phyloP scores from a whole-genome alignment of 2,329 filamentous ascomycete species.

The Aspergillus arachidicola region DNA sequence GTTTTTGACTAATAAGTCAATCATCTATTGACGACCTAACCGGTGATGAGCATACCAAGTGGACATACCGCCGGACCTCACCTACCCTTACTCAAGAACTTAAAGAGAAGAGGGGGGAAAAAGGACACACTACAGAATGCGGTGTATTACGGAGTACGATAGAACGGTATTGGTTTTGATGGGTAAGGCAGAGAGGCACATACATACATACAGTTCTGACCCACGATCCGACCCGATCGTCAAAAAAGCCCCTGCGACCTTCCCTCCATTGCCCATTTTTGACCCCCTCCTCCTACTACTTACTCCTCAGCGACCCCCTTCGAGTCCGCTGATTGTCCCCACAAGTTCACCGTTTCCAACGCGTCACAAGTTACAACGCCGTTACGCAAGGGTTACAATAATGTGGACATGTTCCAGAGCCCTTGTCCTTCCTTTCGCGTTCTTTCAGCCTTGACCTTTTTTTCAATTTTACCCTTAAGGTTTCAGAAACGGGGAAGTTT shows the following conservation, averaged over 20 bases:
- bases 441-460: conserved; percentile 1
- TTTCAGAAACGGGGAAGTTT: not conserved
- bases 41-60: not conserved
- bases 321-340: conserved; percentile 17
- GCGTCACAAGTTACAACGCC: conserved; percentile 26
- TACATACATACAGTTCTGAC: conserved; percentile 4
- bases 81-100: not conserved
- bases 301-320: conserved; percentile 2
- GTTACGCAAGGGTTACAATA: conserved; percentile 29
- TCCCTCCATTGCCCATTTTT: conserved; percentile 8
- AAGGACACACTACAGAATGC: not conserved
- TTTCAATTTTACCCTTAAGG: not conserved
- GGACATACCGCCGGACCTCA: not conserved
- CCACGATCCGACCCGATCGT: conserved; percentile 22
- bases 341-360: conserved; percentile 30
- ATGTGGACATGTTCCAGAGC: conserved; percentile 8
- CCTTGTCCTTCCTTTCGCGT: conserved; percentile 2
- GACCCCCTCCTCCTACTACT: not conserved
- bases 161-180: not conserved
- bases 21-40: not conserved
- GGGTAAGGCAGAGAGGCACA: not conserved
- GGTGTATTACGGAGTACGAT: not conserved
- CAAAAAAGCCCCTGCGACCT: conserved; percentile 13
- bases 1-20: not conserved
- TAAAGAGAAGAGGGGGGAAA: not conserved